Evolutionary conservation across 2,329 filamentous ascomycete genomes (phyloP).

Genomic region (Blastomyces gilchristii): DNA sequence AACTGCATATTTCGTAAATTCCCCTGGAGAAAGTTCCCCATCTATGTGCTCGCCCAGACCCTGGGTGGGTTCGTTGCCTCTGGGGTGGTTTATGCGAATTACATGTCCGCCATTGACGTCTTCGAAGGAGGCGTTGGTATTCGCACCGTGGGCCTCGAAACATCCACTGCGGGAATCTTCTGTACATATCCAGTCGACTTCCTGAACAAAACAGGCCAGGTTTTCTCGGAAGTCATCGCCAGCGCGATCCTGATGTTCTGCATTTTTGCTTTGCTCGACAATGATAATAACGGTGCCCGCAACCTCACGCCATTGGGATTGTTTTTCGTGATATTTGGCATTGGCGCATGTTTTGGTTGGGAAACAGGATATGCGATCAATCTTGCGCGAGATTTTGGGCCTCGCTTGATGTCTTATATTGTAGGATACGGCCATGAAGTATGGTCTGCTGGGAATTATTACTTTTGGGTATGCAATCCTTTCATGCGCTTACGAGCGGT

Average conservation of each 20-base stretch:
- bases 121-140: conserved; percentile 50
- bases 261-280: conserved; percentile 56
- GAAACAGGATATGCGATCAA: conserved; percentile 70
- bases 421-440: conserved; percentile 59
- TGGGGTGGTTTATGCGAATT: conserved; percentile 53
- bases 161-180: conserved; percentile 59
- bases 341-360: conserved; percentile 64
- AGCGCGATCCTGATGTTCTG: conserved; percentile 59
- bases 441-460: conserved; percentile 57
- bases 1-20: conserved; percentile 59
- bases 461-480: conserved; percentile 52
- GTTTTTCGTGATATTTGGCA: conserved; percentile 64
- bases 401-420: conserved; percentile 55
- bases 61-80: conserved; percentile 57
- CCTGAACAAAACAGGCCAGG: conserved; percentile 55
- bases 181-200: conserved; percentile 57
- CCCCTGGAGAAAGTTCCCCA: conserved; percentile 58
- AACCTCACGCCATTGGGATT: conserved; percentile 50
- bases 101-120: conserved; percentile 53
- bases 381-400: conserved; percentile 61
- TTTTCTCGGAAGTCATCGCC: conserved; percentile 63
- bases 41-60: conserved; percentile 57
- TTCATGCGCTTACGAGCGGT: neutral
- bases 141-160: conserved; percentile 51
- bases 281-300: conserved; percentile 43